phyloP scores from a whole-genome alignment of 495 filamentous ascomycete species.

The Annulohypoxylon maeteangense region DNA sequence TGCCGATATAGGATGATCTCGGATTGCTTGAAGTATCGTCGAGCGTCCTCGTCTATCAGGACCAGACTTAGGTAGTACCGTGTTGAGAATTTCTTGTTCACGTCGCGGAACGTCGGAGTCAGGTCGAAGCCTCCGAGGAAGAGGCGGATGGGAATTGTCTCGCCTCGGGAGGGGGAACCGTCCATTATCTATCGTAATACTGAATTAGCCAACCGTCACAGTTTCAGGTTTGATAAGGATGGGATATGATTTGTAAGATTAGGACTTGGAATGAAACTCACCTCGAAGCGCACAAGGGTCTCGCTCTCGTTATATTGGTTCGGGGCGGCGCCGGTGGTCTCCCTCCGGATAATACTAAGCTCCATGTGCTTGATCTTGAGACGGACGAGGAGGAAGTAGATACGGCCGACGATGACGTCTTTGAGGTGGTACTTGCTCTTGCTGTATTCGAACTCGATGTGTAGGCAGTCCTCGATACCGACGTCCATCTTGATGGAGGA shows the following conservation, averaged over 20 bases:
- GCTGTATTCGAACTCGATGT: slow-evolving; percentile 99
- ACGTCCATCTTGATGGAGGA: slow-evolving; percentile 99
- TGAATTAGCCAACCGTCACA: slow-evolving; percentile 8
- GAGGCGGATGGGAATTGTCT: slow-evolving; percentile 97
- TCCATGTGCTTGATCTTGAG: slow-evolving; percentile 99
- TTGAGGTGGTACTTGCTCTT: slow-evolving; percentile 99
- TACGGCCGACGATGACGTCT: slow-evolving; percentile 98
- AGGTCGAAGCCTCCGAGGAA: slow-evolving; percentile 99
- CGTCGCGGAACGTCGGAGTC: slow-evolving; percentile 97
- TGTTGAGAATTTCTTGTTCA: slow-evolving; percentile 99
- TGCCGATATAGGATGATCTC: slow-evolving; percentile 98
- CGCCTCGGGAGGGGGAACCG: slow-evolving; percentile 94
- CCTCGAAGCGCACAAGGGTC: slow-evolving; percentile 97
- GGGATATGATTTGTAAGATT: neutral
- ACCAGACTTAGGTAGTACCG: slow-evolving; percentile 97
- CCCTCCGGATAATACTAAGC: slow-evolving; percentile 94
- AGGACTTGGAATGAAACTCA: slow-evolving; percentile 59
- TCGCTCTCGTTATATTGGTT: slow-evolving; percentile 99
- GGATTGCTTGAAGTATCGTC: slow-evolving; percentile 98
- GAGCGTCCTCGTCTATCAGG: slow-evolving; percentile 96
- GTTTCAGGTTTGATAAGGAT: neutral
- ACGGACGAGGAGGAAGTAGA: slow-evolving; percentile 97
- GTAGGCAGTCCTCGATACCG: slow-evolving; percentile 98
- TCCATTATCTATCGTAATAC: slow-evolving; percentile 87
- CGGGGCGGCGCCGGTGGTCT: slow-evolving; percentile 97